phyloP scores from a whole-genome alignment of 1,284 basidiomycete genomes.

The Tilletia walkeri region DNA sequence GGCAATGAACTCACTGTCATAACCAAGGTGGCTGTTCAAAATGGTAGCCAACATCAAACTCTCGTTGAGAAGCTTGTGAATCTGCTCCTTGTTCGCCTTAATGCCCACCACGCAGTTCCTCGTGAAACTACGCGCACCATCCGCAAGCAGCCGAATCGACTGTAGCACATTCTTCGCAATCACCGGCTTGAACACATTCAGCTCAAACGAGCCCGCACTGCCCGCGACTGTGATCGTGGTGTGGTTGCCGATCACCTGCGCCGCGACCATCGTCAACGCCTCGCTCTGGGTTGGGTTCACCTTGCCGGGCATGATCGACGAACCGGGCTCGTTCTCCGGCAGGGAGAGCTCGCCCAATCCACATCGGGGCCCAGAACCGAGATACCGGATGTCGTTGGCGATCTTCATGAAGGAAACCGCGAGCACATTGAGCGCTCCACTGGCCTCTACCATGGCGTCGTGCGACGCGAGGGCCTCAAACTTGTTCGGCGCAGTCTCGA shows the following conservation, averaged over 20 bases:
- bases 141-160: conserved; percentile 87
- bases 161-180: conserved; percentile 97
- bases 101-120: conserved; percentile 97
- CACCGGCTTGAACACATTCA: conserved; percentile 99
- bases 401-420: conserved; percentile 99
- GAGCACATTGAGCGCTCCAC: conserved; percentile 90
- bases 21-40: conserved; percentile 86
- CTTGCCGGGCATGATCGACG: conserved; percentile 99
- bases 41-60: conserved; percentile 87
- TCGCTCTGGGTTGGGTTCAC: conserved; percentile 99
- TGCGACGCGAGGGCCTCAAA: conserved; percentile 96
- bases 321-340: conserved; percentile 98
- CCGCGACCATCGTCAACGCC: conserved; percentile 93
- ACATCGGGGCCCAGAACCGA: conserved; percentile 95
- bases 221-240: conserved; percentile 89
- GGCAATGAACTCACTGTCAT: conserved; percentile 72
- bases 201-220: conserved; percentile 94
- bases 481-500: conserved; percentile 98
- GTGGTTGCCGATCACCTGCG: conserved; percentile 98
- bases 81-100: conserved; percentile 89
- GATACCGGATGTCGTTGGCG: conserved; percentile 97
- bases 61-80: conserved; percentile 84
- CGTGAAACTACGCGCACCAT: conserved; percentile 78
- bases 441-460: conserved; percentile 95
- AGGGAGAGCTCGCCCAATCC: conserved; percentile 90